Base-by-base conservation (phyloP, 768 basidiomycete species). In the Hypsizygus marmoreus region DNA sequence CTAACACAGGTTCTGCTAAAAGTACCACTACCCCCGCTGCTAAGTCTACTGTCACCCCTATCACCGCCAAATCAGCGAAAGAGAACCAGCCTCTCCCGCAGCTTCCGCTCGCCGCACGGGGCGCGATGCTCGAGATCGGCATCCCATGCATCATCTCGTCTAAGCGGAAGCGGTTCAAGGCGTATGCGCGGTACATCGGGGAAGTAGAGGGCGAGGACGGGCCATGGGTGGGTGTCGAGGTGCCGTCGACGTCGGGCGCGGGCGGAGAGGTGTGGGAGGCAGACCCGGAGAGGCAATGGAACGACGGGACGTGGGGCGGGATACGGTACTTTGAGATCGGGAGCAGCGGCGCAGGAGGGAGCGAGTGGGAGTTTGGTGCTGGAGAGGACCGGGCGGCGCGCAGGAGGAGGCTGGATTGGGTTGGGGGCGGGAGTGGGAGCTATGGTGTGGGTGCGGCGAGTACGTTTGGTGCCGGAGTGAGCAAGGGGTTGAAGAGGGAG, bases 141-240 rank as follows among this genome's bases (percentile, higher is more conserved):
- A 94, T 94, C 25, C 90, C 92, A 0, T 94, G 92, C 68, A 91
- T 94, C 62, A 87, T 94, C 51, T 80, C 88, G 2, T 86, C 84
- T 31, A 88, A 89, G 61, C 78, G 87, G 28, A 84, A 86, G 51
- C 79, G 90, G 7, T 91, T 94, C 76, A 84, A 87, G 39, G 92
- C 92, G 1, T 86, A 82, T 57, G 92, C 91, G 16, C 72, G 91
- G 4, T 94, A 95, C 61, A 91, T 95, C 40, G 92, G 88, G 5
- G 89, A 91, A 59, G 83, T 95, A 2, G 75, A 80, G 38, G 92
- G 91, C 28, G 88, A 92, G 63, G 54, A 60, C 4, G 92, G 92
- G 1, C 82, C 88, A 0, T 95, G 92, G 92, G 88, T 94, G 6
- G 92, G 92, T 11, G 88, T 95, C 12, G 92, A 95, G 62, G 88